A percentile compares a stretch with the other conserved stretches of the same genome.
phyloP scores from a whole-genome alignment of 371 early-diverging fungal genomes.

The Mortierella sp. region DNA sequence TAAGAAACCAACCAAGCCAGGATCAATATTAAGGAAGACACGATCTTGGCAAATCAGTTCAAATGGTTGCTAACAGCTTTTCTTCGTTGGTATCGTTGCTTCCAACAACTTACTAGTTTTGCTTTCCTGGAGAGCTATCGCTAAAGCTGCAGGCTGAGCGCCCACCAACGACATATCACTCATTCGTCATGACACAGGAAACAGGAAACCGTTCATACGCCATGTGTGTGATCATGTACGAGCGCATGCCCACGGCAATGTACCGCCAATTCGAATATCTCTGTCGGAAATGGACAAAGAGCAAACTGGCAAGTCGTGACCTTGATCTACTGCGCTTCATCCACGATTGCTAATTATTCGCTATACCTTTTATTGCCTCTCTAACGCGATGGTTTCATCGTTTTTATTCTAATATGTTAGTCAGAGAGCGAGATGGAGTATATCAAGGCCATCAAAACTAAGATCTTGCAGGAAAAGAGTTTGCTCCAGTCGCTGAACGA shows the following conservation, averaged over 20 bases:
- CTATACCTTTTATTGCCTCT: too few species aligned
- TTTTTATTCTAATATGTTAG: conserved; percentile 22
- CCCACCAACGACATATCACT: conserved; percentile 76
- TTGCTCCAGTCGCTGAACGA: conserved; percentile 49
- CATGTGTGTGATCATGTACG: conserved; percentile 77
- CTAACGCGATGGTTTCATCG: neutral
- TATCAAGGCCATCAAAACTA: conserved; percentile 64
- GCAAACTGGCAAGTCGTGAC: conserved; percentile 11
- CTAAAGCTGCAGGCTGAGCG: conserved; percentile 66
- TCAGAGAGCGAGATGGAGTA: conserved; percentile 70
- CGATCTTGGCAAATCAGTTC: neutral
- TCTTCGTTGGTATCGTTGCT: neutral
- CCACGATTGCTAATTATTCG: neutral
- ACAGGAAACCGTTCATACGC: conserved; percentile 76
- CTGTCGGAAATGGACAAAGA: conserved; percentile 24
- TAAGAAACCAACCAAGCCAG: conserved; percentile 34
- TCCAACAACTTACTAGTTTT: conserved; percentile 66
- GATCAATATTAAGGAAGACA: neutral
- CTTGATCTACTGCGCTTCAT: neutral
- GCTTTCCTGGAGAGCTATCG: conserved; percentile 79
- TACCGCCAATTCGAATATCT: conserved; percentile 13
- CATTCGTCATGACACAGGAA: conserved; percentile 82
- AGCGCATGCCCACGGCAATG: conserved; percentile 39
- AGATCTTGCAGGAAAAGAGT: conserved; percentile 56
- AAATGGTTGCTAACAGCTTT: neutral